Evolutionary conservation across 352 stramenopile species (phyloP).

Genomic region (Phytophthora hibernalis): DNA sequence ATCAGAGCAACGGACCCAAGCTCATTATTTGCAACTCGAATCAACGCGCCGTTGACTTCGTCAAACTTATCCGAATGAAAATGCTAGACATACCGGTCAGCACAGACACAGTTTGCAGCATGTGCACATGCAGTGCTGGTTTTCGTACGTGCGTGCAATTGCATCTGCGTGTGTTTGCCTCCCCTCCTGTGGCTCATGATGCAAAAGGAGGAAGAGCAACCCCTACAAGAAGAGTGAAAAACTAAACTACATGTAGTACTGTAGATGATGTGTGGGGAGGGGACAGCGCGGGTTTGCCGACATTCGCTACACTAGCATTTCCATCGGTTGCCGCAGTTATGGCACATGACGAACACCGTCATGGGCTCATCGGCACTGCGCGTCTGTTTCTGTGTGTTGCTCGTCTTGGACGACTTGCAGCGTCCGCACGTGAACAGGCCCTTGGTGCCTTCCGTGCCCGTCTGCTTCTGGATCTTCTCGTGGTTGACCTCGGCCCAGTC

Average conservation of each 20-base stretch:
- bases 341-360: constrained; percentile 97
- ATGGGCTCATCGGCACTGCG: constrained; percentile 98
- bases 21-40: constrained; percentile 18
- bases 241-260: too few species aligned
- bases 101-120: not conserved
- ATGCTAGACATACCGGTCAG: constrained; percentile 8
- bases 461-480: constrained; percentile 93
- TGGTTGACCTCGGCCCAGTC: constrained; percentile 93
- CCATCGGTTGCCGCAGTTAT: constrained; percentile 97
- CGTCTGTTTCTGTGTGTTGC: constrained; percentile 98
- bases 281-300: constrained; percentile 13
- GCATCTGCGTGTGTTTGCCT: not conserved
- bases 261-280: constrained; percentile 10
- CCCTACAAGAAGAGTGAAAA: constrained; percentile 25
- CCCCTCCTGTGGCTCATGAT: constrained; percentile 21
- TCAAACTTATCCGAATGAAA: not conserved
- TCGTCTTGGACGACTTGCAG: constrained; percentile 97
- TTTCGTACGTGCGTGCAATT: constrained; percentile 8
- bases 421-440: constrained; percentile 92
- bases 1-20: constrained; percentile 5
- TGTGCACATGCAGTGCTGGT: not conserved
- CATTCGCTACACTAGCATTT: constrained; percentile 81
- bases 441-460: constrained; percentile 73
- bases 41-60: not conserved
- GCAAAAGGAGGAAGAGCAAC: constrained; percentile 24